phyloP scores from a whole-genome alignment of 2,329 filamentous ascomycete genomes.

The Pseudogymnoascus sp. region DNA sequence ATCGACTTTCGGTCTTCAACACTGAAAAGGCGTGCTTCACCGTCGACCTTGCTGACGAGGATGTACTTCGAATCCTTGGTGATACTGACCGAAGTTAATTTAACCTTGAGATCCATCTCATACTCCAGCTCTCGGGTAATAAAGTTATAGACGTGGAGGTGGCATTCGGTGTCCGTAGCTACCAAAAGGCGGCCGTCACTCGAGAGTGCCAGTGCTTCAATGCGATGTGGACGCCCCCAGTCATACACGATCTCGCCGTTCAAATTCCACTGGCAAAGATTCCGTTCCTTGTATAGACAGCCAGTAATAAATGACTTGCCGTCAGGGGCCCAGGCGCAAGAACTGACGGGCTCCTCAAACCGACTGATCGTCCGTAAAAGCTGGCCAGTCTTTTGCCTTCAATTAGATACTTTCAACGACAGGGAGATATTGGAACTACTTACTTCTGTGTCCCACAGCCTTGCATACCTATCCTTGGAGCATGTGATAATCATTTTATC shows the following conservation, averaged over 20 bases:
- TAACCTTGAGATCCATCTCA: slow-evolving; percentile 60
- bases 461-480: slow-evolving; percentile 63
- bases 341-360: slow-evolving; percentile 78
- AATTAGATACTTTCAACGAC: not conserved
- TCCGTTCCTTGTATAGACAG: slow-evolving; percentile 59
- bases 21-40: slow-evolving; percentile 72
- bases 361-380: slow-evolving; percentile 57
- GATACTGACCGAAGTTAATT: slow-evolving; percentile 72
- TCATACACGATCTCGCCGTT: slow-evolving; percentile 54
- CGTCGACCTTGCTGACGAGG: slow-evolving; percentile 73
- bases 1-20: slow-evolving; percentile 65
- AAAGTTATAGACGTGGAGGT: slow-evolving; percentile 77
- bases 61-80: slow-evolving; percentile 74
- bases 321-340: slow-evolving; percentile 82
- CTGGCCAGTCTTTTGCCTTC: slow-evolving; percentile 47
- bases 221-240: slow-evolving; percentile 65
- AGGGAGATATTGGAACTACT: slow-evolving; percentile 25
- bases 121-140: slow-evolving; percentile 67
- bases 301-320: slow-evolving; percentile 72
- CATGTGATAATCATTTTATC: slow-evolving; percentile 81
- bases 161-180: slow-evolving; percentile 62
- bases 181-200: slow-evolving; percentile 73
- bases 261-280: slow-evolving; percentile 65
- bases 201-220: slow-evolving; percentile 80
- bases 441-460: slow-evolving; percentile 68